Conservation (phyloP, 495 filamentous ascomycete species). For the Neurospora africana region DNA sequence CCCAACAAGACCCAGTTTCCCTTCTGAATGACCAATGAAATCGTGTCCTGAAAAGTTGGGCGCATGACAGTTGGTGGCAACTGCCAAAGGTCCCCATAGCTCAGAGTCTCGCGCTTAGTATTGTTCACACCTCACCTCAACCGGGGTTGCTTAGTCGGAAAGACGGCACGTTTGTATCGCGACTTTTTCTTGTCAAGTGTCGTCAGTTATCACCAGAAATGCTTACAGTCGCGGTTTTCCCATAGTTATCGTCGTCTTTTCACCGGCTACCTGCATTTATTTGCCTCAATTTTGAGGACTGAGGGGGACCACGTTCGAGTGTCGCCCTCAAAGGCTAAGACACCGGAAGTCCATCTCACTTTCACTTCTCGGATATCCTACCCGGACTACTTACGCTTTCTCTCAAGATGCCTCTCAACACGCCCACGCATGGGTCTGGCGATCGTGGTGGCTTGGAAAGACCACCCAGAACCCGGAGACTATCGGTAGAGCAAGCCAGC, state of each 20-base stretch:
- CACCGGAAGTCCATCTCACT: neutral
- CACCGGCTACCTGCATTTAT: neutral
- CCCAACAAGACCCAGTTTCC: neutral
- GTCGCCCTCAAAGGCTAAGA: neutral
- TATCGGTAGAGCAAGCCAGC: constrained; percentile 3
- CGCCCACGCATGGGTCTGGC: neutral
- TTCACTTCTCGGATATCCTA: neutral
- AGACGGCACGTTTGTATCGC: neutral
- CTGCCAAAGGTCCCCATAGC: neutral
- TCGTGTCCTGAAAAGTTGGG: neutral
- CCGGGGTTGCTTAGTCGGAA: neutral
- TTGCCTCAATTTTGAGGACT: neutral
- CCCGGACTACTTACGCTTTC: neutral
- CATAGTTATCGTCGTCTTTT: neutral
- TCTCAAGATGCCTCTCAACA: neutral
- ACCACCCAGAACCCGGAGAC: neutral
- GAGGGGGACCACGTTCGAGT: neutral
- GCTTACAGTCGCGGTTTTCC: neutral
- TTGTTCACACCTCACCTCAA: neutral
- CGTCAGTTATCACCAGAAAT: neutral
- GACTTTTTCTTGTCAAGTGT: neutral
- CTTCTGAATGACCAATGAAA: neutral
- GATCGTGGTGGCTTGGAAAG: neutral
- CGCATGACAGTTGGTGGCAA: neutral
- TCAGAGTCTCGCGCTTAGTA: neutral